Evolutionary conservation across 495 filamentous ascomycete genomes (phyloP).

Genomic region (Trichocladium antarcticum): DNA sequence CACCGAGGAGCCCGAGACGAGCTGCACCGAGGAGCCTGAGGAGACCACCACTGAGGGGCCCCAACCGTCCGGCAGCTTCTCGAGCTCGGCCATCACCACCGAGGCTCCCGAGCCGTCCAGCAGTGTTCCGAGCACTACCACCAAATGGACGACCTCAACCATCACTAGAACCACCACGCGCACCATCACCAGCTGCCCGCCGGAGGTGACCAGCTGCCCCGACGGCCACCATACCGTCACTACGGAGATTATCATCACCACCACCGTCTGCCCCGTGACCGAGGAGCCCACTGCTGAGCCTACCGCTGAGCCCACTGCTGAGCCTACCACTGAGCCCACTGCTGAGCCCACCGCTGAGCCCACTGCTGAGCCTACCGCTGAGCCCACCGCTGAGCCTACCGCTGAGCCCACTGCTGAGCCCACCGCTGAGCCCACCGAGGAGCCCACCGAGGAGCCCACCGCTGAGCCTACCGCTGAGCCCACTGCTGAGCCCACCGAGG

Average conservation of each 20-base stretch:
- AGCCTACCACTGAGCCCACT: background rate
- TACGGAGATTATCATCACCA: constrained; percentile 46
- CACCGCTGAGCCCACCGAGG: too few species aligned
- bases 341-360: background rate
- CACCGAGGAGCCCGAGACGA: constrained; percentile 7
- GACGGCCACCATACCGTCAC: constrained; percentile 39
- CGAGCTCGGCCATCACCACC: too few species aligned
- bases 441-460: background rate
- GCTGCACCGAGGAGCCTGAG: constrained; percentile 1
- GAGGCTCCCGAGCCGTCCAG: background rate
- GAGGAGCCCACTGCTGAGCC: constrained; percentile 17
- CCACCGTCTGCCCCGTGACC: constrained; percentile 48
- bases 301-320: background rate
- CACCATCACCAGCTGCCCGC: constrained; percentile 47
- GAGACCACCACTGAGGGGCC: constrained; percentile 3
- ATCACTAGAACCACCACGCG: constrained; percentile 46
- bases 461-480: background rate
- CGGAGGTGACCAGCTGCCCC: constrained; percentile 47
- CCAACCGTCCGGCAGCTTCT: background rate
- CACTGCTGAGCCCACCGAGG: too few species aligned
- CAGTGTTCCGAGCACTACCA: constrained; percentile 4
- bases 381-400: background rate
- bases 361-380: too few species aligned
- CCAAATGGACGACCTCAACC: constrained; percentile 42
- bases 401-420: background rate